phyloP scores from a whole-genome alignment of 495 filamentous ascomycete species.

The Entonaema liquescens region DNA sequence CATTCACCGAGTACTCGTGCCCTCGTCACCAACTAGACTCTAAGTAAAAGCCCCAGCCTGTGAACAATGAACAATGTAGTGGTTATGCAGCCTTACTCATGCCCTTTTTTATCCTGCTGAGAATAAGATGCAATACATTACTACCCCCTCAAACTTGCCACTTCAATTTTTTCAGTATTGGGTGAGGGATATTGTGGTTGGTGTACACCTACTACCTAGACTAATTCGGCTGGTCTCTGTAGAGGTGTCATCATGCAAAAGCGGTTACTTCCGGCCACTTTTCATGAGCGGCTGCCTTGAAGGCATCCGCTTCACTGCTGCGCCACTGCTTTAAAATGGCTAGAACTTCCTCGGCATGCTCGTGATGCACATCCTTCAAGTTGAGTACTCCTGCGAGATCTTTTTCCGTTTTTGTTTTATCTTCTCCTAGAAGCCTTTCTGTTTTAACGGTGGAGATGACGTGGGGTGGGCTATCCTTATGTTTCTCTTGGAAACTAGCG shows the following conservation, averaged over 20 bases:
- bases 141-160: neutral
- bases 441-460: conserved; percentile 69
- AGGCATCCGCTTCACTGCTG: conserved; percentile 63
- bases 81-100: conserved; percentile 26
- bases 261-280: conserved; percentile 77
- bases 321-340: conserved; percentile 68
- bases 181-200: conserved; percentile 1
- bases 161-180: neutral
- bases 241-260: conserved; percentile 50
- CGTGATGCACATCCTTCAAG: conserved; percentile 60
- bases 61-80: neutral
- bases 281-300: conserved; percentile 68
- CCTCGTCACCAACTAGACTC: neutral
- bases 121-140: conserved; percentile 25
- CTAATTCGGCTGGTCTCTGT: neutral
- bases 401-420: conserved; percentile 65
- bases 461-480: conserved; percentile 70
- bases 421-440: conserved; percentile 67
- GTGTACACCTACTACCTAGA: neutral
- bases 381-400: conserved; percentile 67
- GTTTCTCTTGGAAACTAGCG: conserved; percentile 66
- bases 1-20: neutral
- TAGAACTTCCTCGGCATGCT: conserved; percentile 68
- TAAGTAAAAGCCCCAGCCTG: neutral
- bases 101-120: conserved; percentile 9